Evolutionary conservation across 83 land plant species (phyloP), one percentile per base, ranked within the genome.

Genomic region (Thuja plicata): DNA sequence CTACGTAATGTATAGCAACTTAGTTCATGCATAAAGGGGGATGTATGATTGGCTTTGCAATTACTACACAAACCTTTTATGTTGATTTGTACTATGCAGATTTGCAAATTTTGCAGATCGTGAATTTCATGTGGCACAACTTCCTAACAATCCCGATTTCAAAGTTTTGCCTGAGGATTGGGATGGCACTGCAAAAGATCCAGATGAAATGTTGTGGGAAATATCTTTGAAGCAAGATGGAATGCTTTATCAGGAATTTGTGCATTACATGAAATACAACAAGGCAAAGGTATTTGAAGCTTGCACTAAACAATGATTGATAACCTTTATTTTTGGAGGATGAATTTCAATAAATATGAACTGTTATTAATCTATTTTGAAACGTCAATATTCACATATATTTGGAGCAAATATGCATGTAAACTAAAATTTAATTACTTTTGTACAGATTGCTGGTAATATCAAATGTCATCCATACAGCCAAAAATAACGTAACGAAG

Each of bases 131-230:
- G 97, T 96, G 21, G 96, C 97, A 13, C 87, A 92, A 16, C 93
- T 94, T 78, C 93, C 95, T 1, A 90, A 93, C 81, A 91, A 95
- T 85, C 97, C 97, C 0, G 92, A 96, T 35, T 96, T 94, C 88
- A 94, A 93, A 87, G 94, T 96, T n/a, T 94, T 94, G 97, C 97
- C 97, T 8, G 96, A 94, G 89, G 94, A 90, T 88, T 96, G 96
- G 97, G 97, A 96, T 91, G 95, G 97, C 9, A 94, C 92, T 21
- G 89, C 90, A 16, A 91, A 89, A 84, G 96, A 94, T 89, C 91
- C 91, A 7, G 97, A 94, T 91, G 96, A 96, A 90, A 94, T 94
- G 43, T 94, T 91, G 86, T 94, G 93, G 89, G 96, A 96, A 91
- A 93, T 95, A 34, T 96, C 98, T 34, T 89, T 87, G 92, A 95